Evolutionary conservation across 495 filamentous ascomycete genomes (phyloP).

Genomic region (Podospora anserina): DNA sequence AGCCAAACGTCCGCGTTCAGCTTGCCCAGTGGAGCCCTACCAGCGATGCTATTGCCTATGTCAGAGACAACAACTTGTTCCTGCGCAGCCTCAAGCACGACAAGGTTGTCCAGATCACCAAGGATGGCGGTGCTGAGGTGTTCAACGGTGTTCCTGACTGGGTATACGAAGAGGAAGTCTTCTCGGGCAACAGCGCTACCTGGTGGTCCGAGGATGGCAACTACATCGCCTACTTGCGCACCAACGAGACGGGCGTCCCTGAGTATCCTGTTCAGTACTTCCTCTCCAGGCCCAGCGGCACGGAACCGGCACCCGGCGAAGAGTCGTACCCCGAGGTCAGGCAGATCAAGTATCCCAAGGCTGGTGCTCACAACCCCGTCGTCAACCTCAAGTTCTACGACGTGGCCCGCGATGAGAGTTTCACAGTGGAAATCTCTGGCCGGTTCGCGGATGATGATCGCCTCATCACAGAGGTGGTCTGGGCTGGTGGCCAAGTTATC

Average conservation of each 20-base stretch:
- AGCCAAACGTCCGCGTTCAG: conserved; percentile 67
- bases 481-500: conserved; percentile 80
- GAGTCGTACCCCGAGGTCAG: conserved; percentile 89
- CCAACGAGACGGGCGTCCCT: conserved; percentile 87
- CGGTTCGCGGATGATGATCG: conserved; percentile 79
- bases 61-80: conserved; percentile 83
- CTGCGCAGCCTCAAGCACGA: conserved; percentile 60
- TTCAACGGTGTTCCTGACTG: conserved; percentile 99
- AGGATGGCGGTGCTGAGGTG: conserved; percentile 76
- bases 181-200: conserved; percentile 72
- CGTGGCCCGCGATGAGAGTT: conserved; percentile 71
- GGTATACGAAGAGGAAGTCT: conserved; percentile 98
- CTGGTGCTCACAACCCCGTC: conserved; percentile 87
- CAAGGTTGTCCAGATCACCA: conserved; percentile 69
- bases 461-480: conserved; percentile 89
- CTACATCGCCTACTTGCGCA: conserved; percentile 85
- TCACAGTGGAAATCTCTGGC: conserved; percentile 70
- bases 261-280: conserved; percentile 96
- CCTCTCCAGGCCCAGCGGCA: conserved; percentile 79
- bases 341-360: conserved; percentile 95
- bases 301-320: conserved; percentile 63
- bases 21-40: conserved; percentile 87
- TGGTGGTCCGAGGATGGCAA: conserved; percentile 93
- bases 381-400: conserved; percentile 90
- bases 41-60: conserved; percentile 81